Percentiles rank a stretch among this genome's conserved stretches.
These are phyloP conservation scores for Sclerotinia spermophila DNA, from an alignment of 2,329 filamentous ascomycete species.

Conservation along the genomic window DNA sequence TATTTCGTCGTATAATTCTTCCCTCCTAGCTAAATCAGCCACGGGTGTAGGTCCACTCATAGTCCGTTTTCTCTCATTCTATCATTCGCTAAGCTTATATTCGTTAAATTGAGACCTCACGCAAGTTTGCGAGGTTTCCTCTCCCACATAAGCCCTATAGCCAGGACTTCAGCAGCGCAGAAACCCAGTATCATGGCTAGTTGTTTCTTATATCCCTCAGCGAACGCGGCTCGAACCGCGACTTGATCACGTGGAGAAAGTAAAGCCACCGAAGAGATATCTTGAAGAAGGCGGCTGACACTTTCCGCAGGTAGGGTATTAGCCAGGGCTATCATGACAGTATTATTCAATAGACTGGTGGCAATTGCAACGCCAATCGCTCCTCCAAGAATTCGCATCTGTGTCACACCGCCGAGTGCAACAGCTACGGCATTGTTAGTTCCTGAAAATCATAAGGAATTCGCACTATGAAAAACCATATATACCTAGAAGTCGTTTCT, in stretches of 20 bases:
- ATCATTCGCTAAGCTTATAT: not conserved
- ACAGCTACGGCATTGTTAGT: not conserved
- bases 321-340: not conserved
- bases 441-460: not conserved
- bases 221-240: not conserved
- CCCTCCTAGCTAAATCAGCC: not conserved
- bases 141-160: not conserved
- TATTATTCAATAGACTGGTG: slow-evolving; percentile 53
- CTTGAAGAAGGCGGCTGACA: not conserved
- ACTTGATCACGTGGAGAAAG: not conserved
- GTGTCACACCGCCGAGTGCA: slow-evolving; percentile 42
- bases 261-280: not conserved
- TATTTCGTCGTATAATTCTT: not conserved
- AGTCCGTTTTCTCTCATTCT: not conserved
- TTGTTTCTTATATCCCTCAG: not conserved
- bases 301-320: not conserved
- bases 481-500: not conserved
- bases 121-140: not conserved
- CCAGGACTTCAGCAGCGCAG: not conserved
- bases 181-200: not conserved
- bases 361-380: slow-evolving; percentile 55
- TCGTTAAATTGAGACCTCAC: not conserved
- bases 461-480: not conserved
- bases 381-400: slow-evolving; percentile 57
- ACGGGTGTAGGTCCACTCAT: not conserved